Conservation (phyloP, 257 asterid species). For the Cordia subcordata region DNA sequence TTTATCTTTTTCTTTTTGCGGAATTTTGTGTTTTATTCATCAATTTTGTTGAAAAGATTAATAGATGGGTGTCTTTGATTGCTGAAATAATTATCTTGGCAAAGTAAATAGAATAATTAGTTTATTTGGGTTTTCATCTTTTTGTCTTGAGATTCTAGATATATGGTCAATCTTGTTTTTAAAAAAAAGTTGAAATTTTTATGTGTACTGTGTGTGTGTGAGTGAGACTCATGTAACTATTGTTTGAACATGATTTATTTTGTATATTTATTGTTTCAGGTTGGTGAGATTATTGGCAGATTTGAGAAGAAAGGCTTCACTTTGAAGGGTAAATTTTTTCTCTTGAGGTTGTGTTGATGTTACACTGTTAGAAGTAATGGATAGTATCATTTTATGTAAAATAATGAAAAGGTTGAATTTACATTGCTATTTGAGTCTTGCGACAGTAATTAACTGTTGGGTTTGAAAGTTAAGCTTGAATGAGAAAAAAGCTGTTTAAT, state of each 20-base stretch:
- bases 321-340: constrained; percentile 54
- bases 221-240: too few relatives aligned
- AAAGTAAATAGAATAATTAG: too few relatives aligned
- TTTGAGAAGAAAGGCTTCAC: constrained; percentile 96
- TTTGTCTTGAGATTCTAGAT: too few relatives aligned
- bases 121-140: not conserved
- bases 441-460: too few relatives aligned
- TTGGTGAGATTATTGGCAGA: constrained; percentile 87
- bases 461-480: too few relatives aligned
- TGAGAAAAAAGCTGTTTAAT: too few relatives aligned
- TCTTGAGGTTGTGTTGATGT: not conserved
- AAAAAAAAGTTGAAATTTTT: not conserved
- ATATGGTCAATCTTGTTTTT: too few relatives aligned
- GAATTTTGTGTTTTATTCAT: too few relatives aligned
- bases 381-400: not conserved
- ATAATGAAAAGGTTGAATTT: not conserved
- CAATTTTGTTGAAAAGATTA: too few relatives aligned
- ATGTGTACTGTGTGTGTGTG: too few relatives aligned
- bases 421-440: too few relatives aligned
- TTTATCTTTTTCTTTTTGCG: not conserved
- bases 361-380: too few relatives aligned
- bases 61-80: not conserved
- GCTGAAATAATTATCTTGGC: not conserved
- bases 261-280: constrained; percentile 37
- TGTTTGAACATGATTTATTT: not conserved